Base-by-base conservation (phyloP, 768 basidiomycete species). In the Mycena alexandri region DNA sequence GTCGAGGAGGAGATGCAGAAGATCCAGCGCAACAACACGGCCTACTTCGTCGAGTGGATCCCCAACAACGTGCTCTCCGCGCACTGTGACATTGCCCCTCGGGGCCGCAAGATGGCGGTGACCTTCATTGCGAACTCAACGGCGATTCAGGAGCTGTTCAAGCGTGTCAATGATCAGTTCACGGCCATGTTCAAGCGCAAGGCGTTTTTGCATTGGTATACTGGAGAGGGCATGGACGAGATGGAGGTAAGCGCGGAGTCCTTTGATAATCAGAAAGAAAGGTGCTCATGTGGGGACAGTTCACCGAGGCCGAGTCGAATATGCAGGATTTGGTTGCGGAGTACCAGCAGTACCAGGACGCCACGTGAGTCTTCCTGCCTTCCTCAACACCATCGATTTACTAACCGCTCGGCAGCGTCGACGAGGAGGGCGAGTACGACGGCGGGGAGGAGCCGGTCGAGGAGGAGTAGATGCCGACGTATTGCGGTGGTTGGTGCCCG, bases 41-140 rank as follows among this genome's bases (percentile, higher is more conserved):
- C 94, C 7, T 96, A 96, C 86, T 99, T 98, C 75, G 95, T 98
- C 71, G 96, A 99, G 80, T 99, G 98, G 98, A 99, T 99, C 72
- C 98, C 98, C 75, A 98, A 98, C 90, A 99, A 99, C 75, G 93
- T 99, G 64, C 89, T 96, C 75, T 95, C 95, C 43, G 96, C 98
- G 70, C 96, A 98, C 82, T 99, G 97, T 85, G 95, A 98, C 83
- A 97, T 99, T 75, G 89, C 98, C 75, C 96, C 98, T 55, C 90
- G 95, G 65, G 95, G 95, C 24, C 86, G 94, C 73, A 96, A 95
- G 89, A 96, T 96, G 95, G 91, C 95, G 13, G 95, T 95, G 63
- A 98, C 96, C 34, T 99, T 98, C 87, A 87, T 98, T 78, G 96
- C 96, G 74, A 98, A 98, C 87, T 96, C 94, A 51, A 98, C 96